Conservation (phyloP, 139 green algal species). For the Medakamo hakoo region DNA sequence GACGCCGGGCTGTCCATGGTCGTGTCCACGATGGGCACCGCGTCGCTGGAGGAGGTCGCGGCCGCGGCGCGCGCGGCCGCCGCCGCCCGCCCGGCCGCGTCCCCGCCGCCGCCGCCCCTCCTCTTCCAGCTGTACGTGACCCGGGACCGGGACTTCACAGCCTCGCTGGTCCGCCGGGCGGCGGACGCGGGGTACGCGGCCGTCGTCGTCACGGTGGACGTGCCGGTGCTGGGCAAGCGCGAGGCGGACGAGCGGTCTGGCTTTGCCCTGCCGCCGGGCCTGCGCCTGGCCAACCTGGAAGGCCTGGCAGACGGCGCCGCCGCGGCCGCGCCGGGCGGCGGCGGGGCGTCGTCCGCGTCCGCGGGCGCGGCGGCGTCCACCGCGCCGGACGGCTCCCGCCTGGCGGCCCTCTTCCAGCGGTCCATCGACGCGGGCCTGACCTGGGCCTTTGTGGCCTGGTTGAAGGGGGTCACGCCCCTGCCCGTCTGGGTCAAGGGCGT, state of each 20-base stretch:
- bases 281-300: constrained; percentile 37
- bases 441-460: constrained; percentile 62
- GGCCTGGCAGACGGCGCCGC: constrained; percentile 1
- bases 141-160: constrained; percentile 26
- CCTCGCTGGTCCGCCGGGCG: constrained; percentile 40
- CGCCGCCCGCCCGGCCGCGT: too few species aligned
- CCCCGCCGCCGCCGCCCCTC: too few species aligned
- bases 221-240: constrained; percentile 46
- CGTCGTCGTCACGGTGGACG: constrained; percentile 78
- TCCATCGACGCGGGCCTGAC: constrained; percentile 37
- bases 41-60: constrained; percentile 28
- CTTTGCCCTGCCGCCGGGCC: constrained; percentile 31
- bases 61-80: constrained; percentile 7
- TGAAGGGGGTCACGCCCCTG: constrained; percentile 48
- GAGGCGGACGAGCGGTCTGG: constrained; percentile 52
- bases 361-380: constrained; percentile 3
- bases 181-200: constrained; percentile 50
- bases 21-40: constrained; percentile 59
- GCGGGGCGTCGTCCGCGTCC: neutral
- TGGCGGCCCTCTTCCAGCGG: constrained; percentile 13
- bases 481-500: constrained; percentile 80
- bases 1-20: constrained; percentile 30
- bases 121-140: constrained; percentile 67
- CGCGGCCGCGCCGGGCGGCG: neutral
- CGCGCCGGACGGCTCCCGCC: neutral